These are phyloP conservation scores for Globisporangium carolinianum DNA, from an alignment of 352 stramenopile species.

Conservation along the genomic window DNA sequence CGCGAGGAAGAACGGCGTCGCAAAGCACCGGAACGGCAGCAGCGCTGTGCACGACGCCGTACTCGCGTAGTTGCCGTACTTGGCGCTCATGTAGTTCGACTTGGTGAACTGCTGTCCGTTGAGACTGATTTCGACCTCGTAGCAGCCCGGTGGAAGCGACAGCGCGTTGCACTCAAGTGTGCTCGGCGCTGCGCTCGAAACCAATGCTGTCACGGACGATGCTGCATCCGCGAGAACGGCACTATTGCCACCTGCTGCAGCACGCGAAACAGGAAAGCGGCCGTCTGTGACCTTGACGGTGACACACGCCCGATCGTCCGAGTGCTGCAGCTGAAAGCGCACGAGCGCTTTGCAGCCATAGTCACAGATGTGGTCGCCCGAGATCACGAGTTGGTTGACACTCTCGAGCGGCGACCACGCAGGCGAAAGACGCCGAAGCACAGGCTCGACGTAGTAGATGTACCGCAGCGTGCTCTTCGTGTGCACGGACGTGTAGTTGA, in stretches of 20 bases:
- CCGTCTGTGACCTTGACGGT: conserved; percentile 19
- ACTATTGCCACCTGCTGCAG: neutral
- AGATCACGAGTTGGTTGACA: conserved; percentile 22
- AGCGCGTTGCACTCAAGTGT: conserved; percentile 21
- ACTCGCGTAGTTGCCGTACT: conserved; percentile 57
- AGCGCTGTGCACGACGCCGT: conserved; percentile 38
- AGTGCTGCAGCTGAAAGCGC: conserved; percentile 35
- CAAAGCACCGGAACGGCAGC: conserved; percentile 54
- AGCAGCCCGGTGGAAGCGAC: conserved; percentile 37
- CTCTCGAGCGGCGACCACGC: conserved; percentile 39
- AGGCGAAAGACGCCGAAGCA: conserved; percentile 43
- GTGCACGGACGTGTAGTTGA: conserved; percentile 59
- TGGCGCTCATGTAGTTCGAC: conserved; percentile 51
- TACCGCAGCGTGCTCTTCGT: conserved; percentile 34
- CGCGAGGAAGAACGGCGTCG: conserved; percentile 50
- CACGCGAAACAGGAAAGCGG: conserved; percentile 16
- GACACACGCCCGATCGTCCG: conserved; percentile 10
- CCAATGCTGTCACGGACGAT: neutral
- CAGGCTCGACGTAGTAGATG: conserved; percentile 48
- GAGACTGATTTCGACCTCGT: conserved; percentile 59
- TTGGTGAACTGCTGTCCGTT: conserved; percentile 61
- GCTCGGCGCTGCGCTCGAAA: neutral
- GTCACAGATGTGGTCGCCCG: conserved; percentile 43
- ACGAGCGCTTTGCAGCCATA: conserved; percentile 41
- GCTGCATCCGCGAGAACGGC: neutral